Evolutionary conservation across 2,329 filamentous ascomycete genomes (phyloP), one percentile per base, ranked within the genome.

Genomic region (Scedosporium dehoogii): DNA sequence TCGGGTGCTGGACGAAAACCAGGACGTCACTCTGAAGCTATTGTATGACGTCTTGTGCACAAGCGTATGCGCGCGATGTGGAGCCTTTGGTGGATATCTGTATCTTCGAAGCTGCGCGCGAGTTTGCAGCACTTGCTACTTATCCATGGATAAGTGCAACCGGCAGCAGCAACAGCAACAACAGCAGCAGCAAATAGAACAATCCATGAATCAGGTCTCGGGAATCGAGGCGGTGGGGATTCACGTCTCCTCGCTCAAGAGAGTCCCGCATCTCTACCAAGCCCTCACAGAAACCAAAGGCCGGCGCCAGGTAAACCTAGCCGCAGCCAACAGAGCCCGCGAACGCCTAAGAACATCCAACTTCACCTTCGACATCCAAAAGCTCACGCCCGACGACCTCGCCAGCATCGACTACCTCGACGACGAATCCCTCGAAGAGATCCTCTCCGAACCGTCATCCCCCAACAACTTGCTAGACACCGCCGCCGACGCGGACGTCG

Each of bases 151-250:
- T 58, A 56, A 14, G 6, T 18, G n/a, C 12, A 27, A n/a, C 10
- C 53, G 29, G 16, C 53, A 23, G n/a, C 29, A 16, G 10, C 23
- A 9, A 14, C n/a, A 14, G 21, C 14, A 9, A 14, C n/a, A 14
- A 3, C 14, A 27, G 4, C 53, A 56, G 23, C 23, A 27, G 12
- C 57, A n/a, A 4, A 38, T 41, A 3, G 38, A 14, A 6, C 29
- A 33, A 33, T 33, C 6, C 29, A 33, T 33, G 6, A 9, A 33
- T 33, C 29, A 60, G 14, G 14, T 44, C 25, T 44, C 44, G 46
- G 27, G 25, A 61, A 57, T 18, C 61, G 42, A 29, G 41, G 38
- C 41, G 42, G 29, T 38, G 62, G 58, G 55, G 65, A 18, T 42
- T 25, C n/a, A 14, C 7, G 42, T 46, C 42, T 46, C 14, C 18